Base-by-base conservation (phyloP, 805 yeast species). In the Wickerhamiella kurtzmanii region DNA sequence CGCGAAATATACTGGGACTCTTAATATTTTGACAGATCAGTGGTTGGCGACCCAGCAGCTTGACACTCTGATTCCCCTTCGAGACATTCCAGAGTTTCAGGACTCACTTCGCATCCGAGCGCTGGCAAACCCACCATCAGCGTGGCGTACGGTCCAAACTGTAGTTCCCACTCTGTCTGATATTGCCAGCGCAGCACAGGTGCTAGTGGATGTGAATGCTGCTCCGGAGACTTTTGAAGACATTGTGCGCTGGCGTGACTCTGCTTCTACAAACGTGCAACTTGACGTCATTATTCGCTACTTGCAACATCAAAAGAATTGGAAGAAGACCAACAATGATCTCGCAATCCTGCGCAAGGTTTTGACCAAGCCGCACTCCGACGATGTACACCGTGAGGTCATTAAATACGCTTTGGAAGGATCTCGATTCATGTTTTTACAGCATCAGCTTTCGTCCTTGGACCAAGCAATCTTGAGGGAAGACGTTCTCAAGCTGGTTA, bases 101-200 rank as follows among this genome's bases (percentile, higher is more conserved):
- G 3, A 47, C 5, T 43, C 55, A 4, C 40, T 60, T 2, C 46
- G 56, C 22, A 45, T 47, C 17, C 52, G 53, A 11, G 58, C 60
- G 38, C 48, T 59, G 20, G 25, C n/a, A 1, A 28, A 52, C 8
- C 17, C 40, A 0, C 19, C 44, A 11, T 43, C 18, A 11, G 44
- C 46, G 3, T 44, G 47, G 48, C 41, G 44, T 4, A n/a, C n/a
- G 5, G 41, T 38, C 20, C 20, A 15, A 15, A 38, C 41, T 9
- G 20, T 38, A 5, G 41, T 20, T 6, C 41, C 41, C 4, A 25
- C 8, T n/a, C 41, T 38, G 25, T 15, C 21, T 4, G 18, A 20
- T 22, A 28, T 37, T 16, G 38, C 46, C 11, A 17, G 44, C 2
- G 53, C 45, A 13, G 46, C 47, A 25, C 42, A 36, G 4, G 22